A percentile compares a stretch with the other conserved stretches of the same genome.
Conservation (phyloP, 2,329 filamentous ascomycete species). For the Talaromyces sp. region DNA sequence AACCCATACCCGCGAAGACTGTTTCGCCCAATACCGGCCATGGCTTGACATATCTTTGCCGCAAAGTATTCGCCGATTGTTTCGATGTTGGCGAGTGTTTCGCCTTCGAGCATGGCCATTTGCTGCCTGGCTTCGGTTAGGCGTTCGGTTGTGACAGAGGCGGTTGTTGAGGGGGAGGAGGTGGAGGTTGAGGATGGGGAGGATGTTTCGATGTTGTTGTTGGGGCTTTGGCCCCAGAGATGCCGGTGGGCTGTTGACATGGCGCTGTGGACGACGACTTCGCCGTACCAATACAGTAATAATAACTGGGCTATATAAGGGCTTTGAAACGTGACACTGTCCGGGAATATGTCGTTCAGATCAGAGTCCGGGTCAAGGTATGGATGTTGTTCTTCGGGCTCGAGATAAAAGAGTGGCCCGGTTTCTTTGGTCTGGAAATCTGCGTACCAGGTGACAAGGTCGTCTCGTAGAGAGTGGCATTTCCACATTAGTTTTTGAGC, state of each 20-base stretch:
- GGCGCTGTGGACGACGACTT: conserved; percentile 20
- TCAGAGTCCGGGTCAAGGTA: conserved; percentile 18
- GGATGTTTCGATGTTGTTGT: not conserved
- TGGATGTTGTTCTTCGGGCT: conserved; percentile 20
- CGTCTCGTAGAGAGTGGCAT: conserved; percentile 16
- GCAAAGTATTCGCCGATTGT: conserved; percentile 19
- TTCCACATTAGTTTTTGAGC: conserved; percentile 12
- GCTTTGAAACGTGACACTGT: conserved; percentile 17
- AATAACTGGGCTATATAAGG: conserved; percentile 19
- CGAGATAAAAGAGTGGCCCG: conserved; percentile 17
- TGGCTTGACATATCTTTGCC: conserved; percentile 20
- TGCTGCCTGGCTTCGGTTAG: conserved; percentile 5
- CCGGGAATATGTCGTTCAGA: conserved; percentile 17
- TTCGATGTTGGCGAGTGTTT: conserved; percentile 11
- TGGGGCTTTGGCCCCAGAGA: not conserved
- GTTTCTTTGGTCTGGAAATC: conserved; percentile 18
- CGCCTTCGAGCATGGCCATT: conserved; percentile 4
- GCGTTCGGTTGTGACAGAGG: not conserved
- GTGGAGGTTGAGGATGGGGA: not conserved
- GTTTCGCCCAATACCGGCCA: conserved; percentile 19
- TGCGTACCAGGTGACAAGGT: conserved; percentile 17
- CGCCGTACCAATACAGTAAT: conserved; percentile 20
- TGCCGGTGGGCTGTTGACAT: conserved; percentile 17
- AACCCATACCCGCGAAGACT: conserved; percentile 19
- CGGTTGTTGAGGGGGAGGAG: conserved; percentile 1